Evolutionary conservation across 73 alveolate species (phyloP), one percentile per base, ranked within the genome.

Genomic region (Tetrahymena thermophila): DNA sequence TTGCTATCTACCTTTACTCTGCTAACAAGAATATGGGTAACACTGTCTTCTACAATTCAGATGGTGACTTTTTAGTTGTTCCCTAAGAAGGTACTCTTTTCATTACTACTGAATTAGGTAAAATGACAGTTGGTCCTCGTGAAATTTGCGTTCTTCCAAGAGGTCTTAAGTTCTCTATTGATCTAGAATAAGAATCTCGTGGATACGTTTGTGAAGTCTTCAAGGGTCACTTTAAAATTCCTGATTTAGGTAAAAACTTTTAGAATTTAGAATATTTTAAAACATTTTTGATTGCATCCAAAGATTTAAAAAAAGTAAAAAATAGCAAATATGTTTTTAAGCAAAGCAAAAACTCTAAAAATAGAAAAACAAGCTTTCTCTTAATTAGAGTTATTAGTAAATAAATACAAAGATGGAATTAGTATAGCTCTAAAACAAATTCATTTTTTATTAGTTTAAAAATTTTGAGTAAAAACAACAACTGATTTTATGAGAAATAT

Each of bases 161-260:
- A 94, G 99, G 99, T 84, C 95, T 98, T 34, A 98, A 98, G 96
- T 98, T 98, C 96, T 35, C 97, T 23, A 99, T 98, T 35, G 97
- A 96, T 34, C 94, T 97, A 17, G 95, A 56, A 44, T 97, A 93
- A 42, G 96, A 95, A 34, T 96, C 85, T 14, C 94, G 99, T 96
- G 99, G 99, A 16, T 98, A 98, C 93, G 93, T 96, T 85, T 97
- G 98, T 84, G 99, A 98, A 95, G 94, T 96, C 94, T 98, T 93
- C 93, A 96, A 95, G 42, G 98, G 98, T 23, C 99, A 98, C 96
- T 97, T 98, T 94, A 96, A 35, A 57, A 34, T 98, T 93, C 99
- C 99, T 11, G 99, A 98, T 85, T 96, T 98, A 35, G 89, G 89
- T 71, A 71, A 71, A 71, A 71, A 50, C 28, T 50, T 50, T 14